A percentile compares a stretch with the other conserved stretches of the same genome.
Conservation (phyloP, 768 basidiomycete species). For the Phylloporus sp. region DNA sequence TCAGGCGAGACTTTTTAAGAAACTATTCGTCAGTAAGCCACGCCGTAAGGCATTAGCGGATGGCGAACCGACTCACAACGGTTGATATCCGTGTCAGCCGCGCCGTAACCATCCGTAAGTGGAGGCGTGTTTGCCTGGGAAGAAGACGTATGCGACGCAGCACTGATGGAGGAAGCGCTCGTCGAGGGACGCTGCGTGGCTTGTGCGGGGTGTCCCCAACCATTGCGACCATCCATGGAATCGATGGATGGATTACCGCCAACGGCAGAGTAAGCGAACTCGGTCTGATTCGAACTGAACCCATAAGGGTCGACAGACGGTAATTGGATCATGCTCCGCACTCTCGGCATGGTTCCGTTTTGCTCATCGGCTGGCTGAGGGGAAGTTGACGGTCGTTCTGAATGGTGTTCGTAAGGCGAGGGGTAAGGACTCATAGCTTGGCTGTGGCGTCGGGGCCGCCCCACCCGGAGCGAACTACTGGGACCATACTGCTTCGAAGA, state of each 20-base stretch:
- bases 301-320: constrained; percentile 65
- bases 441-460: constrained; percentile 72
- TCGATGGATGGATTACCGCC: constrained; percentile 38
- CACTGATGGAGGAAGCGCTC: constrained; percentile 70
- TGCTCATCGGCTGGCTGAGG: constrained; percentile 59
- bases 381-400: constrained; percentile 65
- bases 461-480: constrained; percentile 56
- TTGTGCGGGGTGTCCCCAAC: constrained; percentile 38
- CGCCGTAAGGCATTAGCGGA: constrained; percentile 30
- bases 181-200: constrained; percentile 56
- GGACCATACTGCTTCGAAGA: constrained; percentile 54
- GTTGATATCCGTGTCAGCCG: constrained; percentile 68
- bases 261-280: constrained; percentile 77
- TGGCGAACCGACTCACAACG: constrained; percentile 61
- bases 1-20: constrained; percentile 66
- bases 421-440: constrained; percentile 88
- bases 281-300: constrained; percentile 62
- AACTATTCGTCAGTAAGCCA: constrained; percentile 45
- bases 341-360: constrained; percentile 53
- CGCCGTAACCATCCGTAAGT: constrained; percentile 55
- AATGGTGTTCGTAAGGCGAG: constrained; percentile 68
- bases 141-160: constrained; percentile 70
- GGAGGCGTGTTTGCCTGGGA: constrained; percentile 82
- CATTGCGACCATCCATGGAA: constrained; percentile 35
- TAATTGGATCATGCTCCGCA: constrained; percentile 80